phyloP scores from a whole-genome alignment of 257 asterid species.

The Solanum lignicaule region DNA sequence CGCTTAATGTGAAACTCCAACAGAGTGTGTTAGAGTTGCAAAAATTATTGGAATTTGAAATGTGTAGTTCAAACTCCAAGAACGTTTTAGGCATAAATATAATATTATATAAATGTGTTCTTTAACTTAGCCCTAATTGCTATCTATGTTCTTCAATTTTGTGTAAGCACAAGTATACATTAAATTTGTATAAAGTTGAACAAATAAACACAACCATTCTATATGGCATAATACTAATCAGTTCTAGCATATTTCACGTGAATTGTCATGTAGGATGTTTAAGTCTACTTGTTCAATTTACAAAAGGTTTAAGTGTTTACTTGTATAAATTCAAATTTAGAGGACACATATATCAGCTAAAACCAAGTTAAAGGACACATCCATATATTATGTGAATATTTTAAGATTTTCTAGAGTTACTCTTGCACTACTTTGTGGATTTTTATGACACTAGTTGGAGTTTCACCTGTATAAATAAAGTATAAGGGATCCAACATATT shows the following conservation, averaged over 20 bases:
- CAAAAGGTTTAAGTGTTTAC: too few species aligned
- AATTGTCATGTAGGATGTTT: neutral
- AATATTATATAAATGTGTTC: too few species aligned
- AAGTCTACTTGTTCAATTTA: too few species aligned
- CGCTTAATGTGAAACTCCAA: too few species aligned
- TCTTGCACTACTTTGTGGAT: neutral
- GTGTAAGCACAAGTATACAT: neutral
- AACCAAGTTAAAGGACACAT: fast-evolving
- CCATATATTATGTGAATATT: too few species aligned
- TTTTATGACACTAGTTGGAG: neutral
- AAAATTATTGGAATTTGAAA: neutral
- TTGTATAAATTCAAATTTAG: neutral
- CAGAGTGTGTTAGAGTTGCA: neutral
- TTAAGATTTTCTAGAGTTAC: neutral
- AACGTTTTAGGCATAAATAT: neutral
- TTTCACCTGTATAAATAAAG: too few species aligned
- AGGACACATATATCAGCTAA: fast-evolving
- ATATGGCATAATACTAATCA: neutral
- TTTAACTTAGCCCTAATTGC: too few species aligned
- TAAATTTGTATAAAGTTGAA: neutral
- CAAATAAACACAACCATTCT: fast-evolving
- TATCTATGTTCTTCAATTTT: neutral
- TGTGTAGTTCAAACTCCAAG: neutral
- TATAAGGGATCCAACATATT: neutral
- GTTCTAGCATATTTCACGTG: neutral